These are phyloP conservation scores for Spergularia azorica DNA, from an alignment of 179 eudicot genomes.

Conservation along the genomic window DNA sequence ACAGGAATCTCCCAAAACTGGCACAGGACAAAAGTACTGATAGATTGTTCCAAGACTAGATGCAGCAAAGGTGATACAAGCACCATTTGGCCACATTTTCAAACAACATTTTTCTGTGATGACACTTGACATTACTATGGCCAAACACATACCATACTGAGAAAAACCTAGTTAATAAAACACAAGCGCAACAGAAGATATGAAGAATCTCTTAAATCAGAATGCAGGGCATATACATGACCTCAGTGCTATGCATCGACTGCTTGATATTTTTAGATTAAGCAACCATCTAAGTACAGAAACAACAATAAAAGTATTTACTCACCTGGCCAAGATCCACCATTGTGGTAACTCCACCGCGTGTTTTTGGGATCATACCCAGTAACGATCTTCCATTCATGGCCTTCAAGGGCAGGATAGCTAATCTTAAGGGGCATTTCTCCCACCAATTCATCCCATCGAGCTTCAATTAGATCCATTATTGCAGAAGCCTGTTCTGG, in stretches of 20 bases:
- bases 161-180: too few relatives aligned
- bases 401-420: slow-evolving; percentile 82
- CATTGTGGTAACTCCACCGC: slow-evolving; percentile 90
- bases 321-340: slow-evolving; percentile 92
- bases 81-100: not conserved
- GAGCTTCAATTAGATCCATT: slow-evolving; percentile 81
- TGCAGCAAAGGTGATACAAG: not conserved
- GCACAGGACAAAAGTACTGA: not conserved
- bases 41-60: not conserved
- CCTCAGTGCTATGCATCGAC: too few relatives aligned
- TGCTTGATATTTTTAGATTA: too few relatives aligned
- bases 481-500: slow-evolving; percentile 80
- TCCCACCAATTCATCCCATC: slow-evolving; percentile 85
- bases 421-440: slow-evolving; percentile 88
- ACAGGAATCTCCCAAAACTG: too few relatives aligned
- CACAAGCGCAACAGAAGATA: too few relatives aligned
- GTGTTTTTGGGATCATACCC: slow-evolving; percentile 88
- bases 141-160: too few relatives aligned
- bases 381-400: slow-evolving; percentile 79
- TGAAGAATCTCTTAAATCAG: too few relatives aligned
- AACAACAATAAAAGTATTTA: not conserved
- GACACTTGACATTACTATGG: not conserved
- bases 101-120: not conserved
- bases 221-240: too few relatives aligned
- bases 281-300: too few relatives aligned